A percentile compares a stretch with the other conserved stretches of the same genome.
Conservation (phyloP, 257 asterid species). For the Schizonepeta tenuifolia region DNA sequence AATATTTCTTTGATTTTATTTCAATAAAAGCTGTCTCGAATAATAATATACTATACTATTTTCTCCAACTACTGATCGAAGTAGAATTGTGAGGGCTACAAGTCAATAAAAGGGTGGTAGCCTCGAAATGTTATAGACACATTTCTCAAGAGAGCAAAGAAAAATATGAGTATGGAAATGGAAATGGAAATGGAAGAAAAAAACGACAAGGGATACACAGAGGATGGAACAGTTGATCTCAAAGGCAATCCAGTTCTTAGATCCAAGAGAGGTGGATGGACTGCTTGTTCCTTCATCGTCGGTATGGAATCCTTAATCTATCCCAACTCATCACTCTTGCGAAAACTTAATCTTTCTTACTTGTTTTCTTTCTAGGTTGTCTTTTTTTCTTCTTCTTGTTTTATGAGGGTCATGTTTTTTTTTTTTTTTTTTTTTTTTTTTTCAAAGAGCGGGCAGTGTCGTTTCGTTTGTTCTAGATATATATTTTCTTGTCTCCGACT, state of each 20-base stretch:
- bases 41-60: not conserved
- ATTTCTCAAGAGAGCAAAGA: not conserved
- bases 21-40: conserved; percentile 28
- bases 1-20: not conserved
- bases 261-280: conserved; percentile 89
- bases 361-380: not conserved
- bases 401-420: not conserved
- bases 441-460: not conserved
- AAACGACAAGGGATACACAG: conserved; percentile 56
- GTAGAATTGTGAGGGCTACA: not conserved
- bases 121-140: not conserved
- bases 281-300: conserved; percentile 80
- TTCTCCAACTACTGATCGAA: not conserved
- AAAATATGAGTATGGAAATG: not conserved
- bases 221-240: conserved; percentile 84
- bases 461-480: not conserved
- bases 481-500: not conserved
- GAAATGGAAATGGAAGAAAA: conserved; percentile 44
- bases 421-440: not conserved
- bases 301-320: conserved; percentile 44
- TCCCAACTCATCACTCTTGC: not conserved
- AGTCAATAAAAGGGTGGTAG: conserved; percentile 21
- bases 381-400: not conserved
- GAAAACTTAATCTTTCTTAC: not conserved
- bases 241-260: conserved; percentile 78